Evolutionary conservation across 331 rosid genomes (phyloP).

Genomic region (Saraca asoca): DNA sequence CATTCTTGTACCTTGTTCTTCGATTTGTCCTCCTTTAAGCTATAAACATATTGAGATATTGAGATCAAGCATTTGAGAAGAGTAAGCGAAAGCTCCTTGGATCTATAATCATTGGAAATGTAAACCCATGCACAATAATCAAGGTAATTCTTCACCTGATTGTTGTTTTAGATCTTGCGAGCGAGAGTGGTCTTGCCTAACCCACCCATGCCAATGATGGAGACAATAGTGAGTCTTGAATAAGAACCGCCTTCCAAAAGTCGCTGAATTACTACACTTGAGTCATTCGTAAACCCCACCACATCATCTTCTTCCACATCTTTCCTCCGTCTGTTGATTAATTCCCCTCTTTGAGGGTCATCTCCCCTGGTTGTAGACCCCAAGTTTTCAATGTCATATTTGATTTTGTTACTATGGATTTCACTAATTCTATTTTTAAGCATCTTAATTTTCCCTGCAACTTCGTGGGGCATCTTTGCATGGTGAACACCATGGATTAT

Average conservation of each 20-base stretch:
- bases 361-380: neutral
- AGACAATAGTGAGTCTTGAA: neutral
- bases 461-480: neutral
- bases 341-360: neutral
- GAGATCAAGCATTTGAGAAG: too few relatives aligned
- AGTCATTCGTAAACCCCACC: neutral
- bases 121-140: neutral
- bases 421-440: neutral
- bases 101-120: constrained; percentile 8
- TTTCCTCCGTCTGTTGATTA: neutral
- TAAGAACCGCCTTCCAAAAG: neutral
- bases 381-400: too few relatives aligned
- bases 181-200: constrained; percentile 23
- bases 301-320: constrained; percentile 13
- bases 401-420: neutral
- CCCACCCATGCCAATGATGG: constrained; percentile 19
- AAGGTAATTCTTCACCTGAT: neutral
- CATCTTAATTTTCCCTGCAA: neutral
- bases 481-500: neutral
- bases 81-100: neutral
- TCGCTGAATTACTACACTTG: neutral
- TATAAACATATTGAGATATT: neutral
- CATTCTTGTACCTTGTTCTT: neutral
- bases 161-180: neutral
- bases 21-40: neutral